Evolutionary conservation across 2,329 filamentous ascomycete species (phyloP).

Genomic region (Xylariaceae sp.): DNA sequence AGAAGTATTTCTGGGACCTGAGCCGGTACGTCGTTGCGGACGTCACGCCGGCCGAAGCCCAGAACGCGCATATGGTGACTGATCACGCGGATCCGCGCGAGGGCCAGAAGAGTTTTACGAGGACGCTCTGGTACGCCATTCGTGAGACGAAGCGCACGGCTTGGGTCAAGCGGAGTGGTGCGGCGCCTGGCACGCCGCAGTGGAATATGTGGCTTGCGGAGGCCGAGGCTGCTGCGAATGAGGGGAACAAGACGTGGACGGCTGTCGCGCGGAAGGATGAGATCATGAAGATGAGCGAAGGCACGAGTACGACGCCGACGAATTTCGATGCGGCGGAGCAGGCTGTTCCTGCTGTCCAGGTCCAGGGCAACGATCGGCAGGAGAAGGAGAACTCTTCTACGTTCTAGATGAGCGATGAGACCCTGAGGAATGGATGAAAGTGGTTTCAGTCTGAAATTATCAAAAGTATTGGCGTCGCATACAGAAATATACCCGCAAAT

Average conservation of each 20-base stretch:
- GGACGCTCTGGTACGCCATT: slow-evolving; percentile 56
- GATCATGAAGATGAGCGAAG: slow-evolving; percentile 38
- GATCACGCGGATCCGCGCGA: slow-evolving; percentile 34
- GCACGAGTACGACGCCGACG: slow-evolving; percentile 1
- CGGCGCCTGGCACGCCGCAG: slow-evolving; percentile 46
- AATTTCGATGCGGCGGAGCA: slow-evolving; percentile 19
- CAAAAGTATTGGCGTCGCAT: no score
- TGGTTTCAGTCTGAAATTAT: no score
- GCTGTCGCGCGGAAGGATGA: slow-evolving; percentile 46
- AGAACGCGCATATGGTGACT: slow-evolving; percentile 33
- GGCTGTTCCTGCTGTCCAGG: slow-evolving; percentile 18
- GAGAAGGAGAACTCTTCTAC: not conserved
- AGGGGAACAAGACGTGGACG: slow-evolving; percentile 36
- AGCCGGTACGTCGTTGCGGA: slow-evolving; percentile 43
- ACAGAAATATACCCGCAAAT: no score
- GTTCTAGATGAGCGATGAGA: slow-evolving; percentile 6
- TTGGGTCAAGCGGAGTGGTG: slow-evolving; percentile 49
- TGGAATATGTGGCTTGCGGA: slow-evolving; percentile 52
- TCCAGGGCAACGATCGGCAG: slow-evolving; percentile 10
- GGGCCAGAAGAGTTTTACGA: slow-evolving; percentile 45
- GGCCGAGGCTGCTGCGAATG: slow-evolving; percentile 39
- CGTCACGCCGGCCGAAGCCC: slow-evolving; percentile 38
- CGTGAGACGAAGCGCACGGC: slow-evolving; percentile 46
- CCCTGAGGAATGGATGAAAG: not conserved
- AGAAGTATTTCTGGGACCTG: slow-evolving; percentile 52